A percentile compares a stretch with the other conserved stretches of the same genome.
phyloP scores from a whole-genome alignment of 495 filamentous ascomycete species.

The Hypoxylon fragiforme region DNA sequence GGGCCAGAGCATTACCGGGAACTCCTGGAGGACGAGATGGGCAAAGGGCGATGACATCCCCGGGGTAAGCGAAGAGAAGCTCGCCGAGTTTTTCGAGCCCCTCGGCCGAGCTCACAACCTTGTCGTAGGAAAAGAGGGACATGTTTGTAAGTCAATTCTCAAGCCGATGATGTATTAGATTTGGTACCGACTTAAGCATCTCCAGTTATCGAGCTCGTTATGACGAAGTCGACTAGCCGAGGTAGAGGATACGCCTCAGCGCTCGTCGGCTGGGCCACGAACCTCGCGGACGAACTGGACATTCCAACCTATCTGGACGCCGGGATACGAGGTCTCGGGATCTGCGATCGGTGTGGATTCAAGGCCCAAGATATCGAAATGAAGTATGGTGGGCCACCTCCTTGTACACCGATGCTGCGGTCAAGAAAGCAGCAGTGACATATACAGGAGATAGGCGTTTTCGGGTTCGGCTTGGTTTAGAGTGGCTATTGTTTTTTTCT shows the following conservation, averaged over 20 bases:
- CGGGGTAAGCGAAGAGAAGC: constrained; percentile 26
- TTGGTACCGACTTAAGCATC: neutral
- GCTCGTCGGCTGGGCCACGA: constrained; percentile 32
- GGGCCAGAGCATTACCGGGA: constrained; percentile 28
- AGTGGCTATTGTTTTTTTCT: neutral
- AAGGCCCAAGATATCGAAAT: constrained; percentile 28
- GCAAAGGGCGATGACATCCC: constrained; percentile 31
- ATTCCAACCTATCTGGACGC: constrained; percentile 35
- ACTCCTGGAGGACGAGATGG: constrained; percentile 35
- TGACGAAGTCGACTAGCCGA: constrained; percentile 30
- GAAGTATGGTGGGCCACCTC: constrained; percentile 33
- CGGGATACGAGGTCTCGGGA: constrained; percentile 33
- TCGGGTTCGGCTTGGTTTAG: neutral
- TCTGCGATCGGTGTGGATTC: constrained; percentile 35
- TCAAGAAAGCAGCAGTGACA: constrained; percentile 20
- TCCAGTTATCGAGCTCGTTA: constrained; percentile 33
- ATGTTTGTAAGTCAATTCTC: constrained; percentile 30
- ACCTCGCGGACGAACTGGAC: constrained; percentile 28
- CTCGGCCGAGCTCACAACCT: constrained; percentile 28
- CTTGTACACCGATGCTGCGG: constrained; percentile 35
- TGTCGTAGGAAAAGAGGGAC: constrained; percentile 31
- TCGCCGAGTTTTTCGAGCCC: constrained; percentile 34
- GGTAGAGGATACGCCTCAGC: constrained; percentile 33
- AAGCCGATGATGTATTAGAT: neutral
- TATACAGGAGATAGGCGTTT: constrained; percentile 3